Evolutionary conservation across 306 rosid genomes (phyloP).

Genomic region (Astragalus membranaceus): DNA sequence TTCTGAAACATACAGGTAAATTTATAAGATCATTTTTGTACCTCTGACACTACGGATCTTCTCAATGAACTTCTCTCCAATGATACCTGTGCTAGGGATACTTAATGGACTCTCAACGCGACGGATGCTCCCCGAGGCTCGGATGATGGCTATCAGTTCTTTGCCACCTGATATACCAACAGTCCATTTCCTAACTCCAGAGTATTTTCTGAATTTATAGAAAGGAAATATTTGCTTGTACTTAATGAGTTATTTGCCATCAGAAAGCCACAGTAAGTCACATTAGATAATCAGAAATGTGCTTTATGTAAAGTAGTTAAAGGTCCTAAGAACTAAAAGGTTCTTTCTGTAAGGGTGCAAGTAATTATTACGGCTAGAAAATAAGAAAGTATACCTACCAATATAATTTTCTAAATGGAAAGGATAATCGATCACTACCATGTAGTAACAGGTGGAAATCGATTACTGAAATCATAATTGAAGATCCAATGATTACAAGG

Average conservation of each 20-base stretch:
- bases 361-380: too few relatives aligned
- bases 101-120: conserved; percentile 54
- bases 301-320: not conserved
- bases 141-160: conserved; percentile 77
- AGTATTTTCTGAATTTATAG: conserved; percentile 59
- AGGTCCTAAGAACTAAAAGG: too few relatives aligned
- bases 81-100: conserved; percentile 53
- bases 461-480: too few relatives aligned
- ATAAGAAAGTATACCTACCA: too few relatives aligned
- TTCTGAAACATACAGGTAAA: conserved; percentile 7
- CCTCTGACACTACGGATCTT: conserved; percentile 87
- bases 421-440: too few relatives aligned
- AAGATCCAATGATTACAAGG: too few relatives aligned
- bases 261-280: conserved; percentile 10
- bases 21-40: conserved; percentile 26
- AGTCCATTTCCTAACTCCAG: conserved; percentile 70
- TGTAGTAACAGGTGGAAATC: too few relatives aligned
- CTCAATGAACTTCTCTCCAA: conserved; percentile 83
- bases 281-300: not conserved
- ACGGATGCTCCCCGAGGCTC: conserved; percentile 92
- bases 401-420: too few relatives aligned
- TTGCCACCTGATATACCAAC: conserved; percentile 76
- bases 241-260: not conserved
- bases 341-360: too few relatives aligned
- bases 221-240: conserved; percentile 1